phyloP scores from a whole-genome alignment of 192 early-diverging fungal genomes.

The Gigaspora rosea region DNA sequence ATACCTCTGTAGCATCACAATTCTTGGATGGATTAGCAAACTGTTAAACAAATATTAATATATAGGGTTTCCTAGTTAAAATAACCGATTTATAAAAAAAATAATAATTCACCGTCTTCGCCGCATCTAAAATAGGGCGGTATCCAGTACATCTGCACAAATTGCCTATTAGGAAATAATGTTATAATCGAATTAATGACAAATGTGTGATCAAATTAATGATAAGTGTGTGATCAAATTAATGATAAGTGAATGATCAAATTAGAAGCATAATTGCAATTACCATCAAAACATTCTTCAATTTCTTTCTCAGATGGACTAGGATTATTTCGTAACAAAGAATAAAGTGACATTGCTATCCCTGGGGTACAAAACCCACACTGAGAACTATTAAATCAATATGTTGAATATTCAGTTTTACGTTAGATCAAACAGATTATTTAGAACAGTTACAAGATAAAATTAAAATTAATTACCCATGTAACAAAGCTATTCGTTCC shows the following conservation, averaged over 20 bases:
- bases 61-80: slow-evolving; percentile 24
- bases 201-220: background rate
- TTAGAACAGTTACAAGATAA: background rate
- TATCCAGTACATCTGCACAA: slow-evolving; percentile 93
- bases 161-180: slow-evolving; percentile 47
- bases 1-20: background rate
- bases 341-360: slow-evolving; percentile 87
- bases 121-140: slow-evolving; percentile 82
- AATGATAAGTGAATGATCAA: background rate
- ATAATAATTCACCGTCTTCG: slow-evolving; percentile 54
- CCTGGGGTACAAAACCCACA: slow-evolving; percentile 94
- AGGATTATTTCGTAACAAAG: slow-evolving; percentile 72
- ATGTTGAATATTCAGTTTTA: background rate
- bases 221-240: background rate
- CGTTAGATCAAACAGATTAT: no score
- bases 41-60: background rate
- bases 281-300: slow-evolving; percentile 81
- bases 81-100: background rate
- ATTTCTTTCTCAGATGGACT: slow-evolving; percentile 69
- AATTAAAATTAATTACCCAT: slow-evolving; percentile 13
- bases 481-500: slow-evolving; percentile 31
- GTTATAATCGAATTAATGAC: background rate
- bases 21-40: background rate
- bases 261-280: background rate
- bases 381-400: slow-evolving; percentile 55